Evolutionary conservation across 1,284 basidiomycete species (phyloP), one percentile per base, ranked within the genome.

Genomic region (Meripilus lineatus): DNA sequence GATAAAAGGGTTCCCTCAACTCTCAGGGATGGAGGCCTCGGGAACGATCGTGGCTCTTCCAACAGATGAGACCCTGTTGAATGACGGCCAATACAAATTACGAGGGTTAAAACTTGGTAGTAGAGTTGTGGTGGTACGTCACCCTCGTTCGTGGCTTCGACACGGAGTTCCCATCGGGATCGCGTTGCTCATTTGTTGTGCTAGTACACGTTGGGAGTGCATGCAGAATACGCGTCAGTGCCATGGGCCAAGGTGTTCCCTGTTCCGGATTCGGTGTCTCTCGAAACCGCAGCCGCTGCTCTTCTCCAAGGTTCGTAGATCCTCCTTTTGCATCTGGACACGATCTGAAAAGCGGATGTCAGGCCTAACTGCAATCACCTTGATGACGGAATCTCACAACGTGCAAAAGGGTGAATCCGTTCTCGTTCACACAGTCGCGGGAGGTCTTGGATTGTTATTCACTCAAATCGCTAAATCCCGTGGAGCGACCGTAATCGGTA

Each of bases 401-500:
- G 85, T 95, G 43, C 77, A 93, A 64, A 74, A 76, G 51, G 84
- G 78, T 3, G 86, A 90, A 50, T 70, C 66, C 22, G 76, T 93
- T 47, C 74, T 93, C 40, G 75, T 97, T 13, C 89, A 95, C 60
- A 94, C 95, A 11, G 80, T 95, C 14, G 93, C 95, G 0, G 95
- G 95, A 21, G 81, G 80, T 13, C 67, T 84, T 23, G 83, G 83
- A 2, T 66, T 84, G 22, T 55, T 84, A 37, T 72, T 84, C 50
- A 68, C 75, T 13, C 83, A 86, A 56, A 53, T 81, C 24, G 76
- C 75, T n/a, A 81, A 79, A 66, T 72, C 68, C 53, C 68, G 79
- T 49, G 94, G 95, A 13, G 93, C 89, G 1, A 84, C 81, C 8
- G 91, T 97, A 20, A 96, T 99, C 55, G 95, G 91, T 2, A 97